Evolutionary conservation across 805 yeast species (phyloP).

Genomic region (Nakazawaea anatomiae): DNA sequence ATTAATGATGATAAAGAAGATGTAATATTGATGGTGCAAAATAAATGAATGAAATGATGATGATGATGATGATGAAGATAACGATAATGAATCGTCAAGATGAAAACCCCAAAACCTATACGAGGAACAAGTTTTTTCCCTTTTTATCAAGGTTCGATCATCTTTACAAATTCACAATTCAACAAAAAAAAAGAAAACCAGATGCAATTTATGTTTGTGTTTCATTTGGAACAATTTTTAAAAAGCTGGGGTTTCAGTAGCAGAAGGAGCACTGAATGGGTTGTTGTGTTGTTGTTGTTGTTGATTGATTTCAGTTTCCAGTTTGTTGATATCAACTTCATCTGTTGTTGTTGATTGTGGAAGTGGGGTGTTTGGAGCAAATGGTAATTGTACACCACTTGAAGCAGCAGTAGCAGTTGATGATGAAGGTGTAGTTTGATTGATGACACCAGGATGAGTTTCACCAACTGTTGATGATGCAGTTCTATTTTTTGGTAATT

Average conservation of each 20-base stretch:
- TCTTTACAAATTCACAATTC: too few species aligned
- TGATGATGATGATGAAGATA: too few species aligned
- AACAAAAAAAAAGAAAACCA: too few species aligned
- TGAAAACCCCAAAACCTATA: too few species aligned
- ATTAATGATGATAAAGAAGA: too few species aligned
- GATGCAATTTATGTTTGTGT: too few species aligned
- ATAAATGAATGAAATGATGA: too few species aligned
- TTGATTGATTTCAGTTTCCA: conserved; percentile 6
- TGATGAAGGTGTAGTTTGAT: neutral
- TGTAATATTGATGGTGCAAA: too few species aligned
- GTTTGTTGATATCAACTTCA: conserved; percentile 10
- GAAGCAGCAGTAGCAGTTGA: neutral
- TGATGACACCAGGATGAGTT: conserved; percentile 5
- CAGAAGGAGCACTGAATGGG: neutral
- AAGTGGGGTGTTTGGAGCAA: conserved; percentile 1
- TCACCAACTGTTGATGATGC: conserved; percentile 59
- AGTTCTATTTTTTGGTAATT: conserved; percentile 57
- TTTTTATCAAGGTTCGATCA: too few species aligned
- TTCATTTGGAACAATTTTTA: too few species aligned
- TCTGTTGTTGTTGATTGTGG: neutral
- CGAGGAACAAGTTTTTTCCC: too few species aligned
- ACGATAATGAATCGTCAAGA: too few species aligned
- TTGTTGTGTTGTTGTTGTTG: neutral
- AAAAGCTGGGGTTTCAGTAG: neutral
- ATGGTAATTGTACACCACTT: conserved; percentile 9